Evolutionary conservation across 2,329 filamentous ascomycete species (phyloP), one percentile per base, ranked within the genome.

Genomic region (Apiospora hydei): DNA sequence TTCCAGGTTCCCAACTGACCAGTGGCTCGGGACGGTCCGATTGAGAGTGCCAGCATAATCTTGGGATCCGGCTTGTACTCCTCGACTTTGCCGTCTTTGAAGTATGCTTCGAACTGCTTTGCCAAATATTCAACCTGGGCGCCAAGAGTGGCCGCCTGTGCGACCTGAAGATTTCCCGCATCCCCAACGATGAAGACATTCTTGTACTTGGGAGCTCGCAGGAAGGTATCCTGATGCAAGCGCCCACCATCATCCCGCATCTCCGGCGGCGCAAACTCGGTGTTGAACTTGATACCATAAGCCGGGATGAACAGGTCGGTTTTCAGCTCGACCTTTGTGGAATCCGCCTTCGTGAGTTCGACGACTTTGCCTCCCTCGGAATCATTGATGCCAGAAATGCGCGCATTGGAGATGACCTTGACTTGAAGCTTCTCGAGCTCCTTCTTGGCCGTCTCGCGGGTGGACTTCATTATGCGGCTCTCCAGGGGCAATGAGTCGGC

Each of bases 221-320:
- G 78, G 30, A 76, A 78, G 4, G 75, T 77, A 57, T 81, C 83
- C 75, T 85, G 83, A 72, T 80, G 78, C 69, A 87, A 71, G 71
- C 78, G 81, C 10, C 81, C 81, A 0, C 71, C 49, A 34, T 72
- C 70, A 49, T 84, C 82, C 24, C 83, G 79, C 72, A 87, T 77
- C 1, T 74, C 70, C 10, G 78, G 73, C 3, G 85, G 84, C 44
- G 81, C 77, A 74, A 87, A 87, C 5, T 77, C 76, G 0, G 83
- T 84, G 79, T 89, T 89, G 71, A 84, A 82, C 0, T 77, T 69
- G 4, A 83, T 72, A 61, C 88, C 88, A 47, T 82, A 84, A 0
- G 86, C 83, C 0, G 87, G 86, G 18, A 89, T 77, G 76, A 86
- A 85, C 0, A 87, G 79, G 75, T 86, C 84, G 0, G 84, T 78